Conservation (phyloP, 2,329 filamentous ascomycete genomes). For the Fusarium sp. region DNA sequence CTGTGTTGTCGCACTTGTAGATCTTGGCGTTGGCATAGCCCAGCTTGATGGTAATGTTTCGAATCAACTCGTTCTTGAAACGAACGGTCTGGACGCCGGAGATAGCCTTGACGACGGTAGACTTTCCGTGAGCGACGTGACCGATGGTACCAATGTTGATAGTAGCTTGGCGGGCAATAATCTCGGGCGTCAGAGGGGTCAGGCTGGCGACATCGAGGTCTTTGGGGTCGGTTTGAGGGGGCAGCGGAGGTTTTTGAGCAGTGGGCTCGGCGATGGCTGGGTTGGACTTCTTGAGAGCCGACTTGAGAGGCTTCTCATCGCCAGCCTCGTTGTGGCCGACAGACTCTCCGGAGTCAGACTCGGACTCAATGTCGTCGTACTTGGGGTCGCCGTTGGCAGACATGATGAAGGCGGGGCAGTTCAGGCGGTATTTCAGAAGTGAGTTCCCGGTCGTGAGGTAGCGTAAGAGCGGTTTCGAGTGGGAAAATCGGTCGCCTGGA, state of each 20-base stretch:
- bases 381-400: conserved; percentile 71
- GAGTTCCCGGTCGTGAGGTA: conserved; percentile 40
- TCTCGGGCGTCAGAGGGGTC: conserved; percentile 91
- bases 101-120: conserved; percentile 98
- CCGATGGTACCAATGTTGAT: conserved; percentile 99
- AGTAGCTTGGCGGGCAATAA: conserved; percentile 96
- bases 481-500: conserved; percentile 26
- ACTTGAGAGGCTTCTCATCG: conserved; percentile 81
- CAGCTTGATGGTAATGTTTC: conserved; percentile 99
- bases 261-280: conserved; percentile 69
- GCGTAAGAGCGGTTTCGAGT: conserved; percentile 26
- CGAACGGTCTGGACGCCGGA: conserved; percentile 98
- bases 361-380: conserved; percentile 80
- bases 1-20: conserved; percentile 95
- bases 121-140: conserved; percentile 98
- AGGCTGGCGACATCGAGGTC: conserved; percentile 86
- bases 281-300: conserved; percentile 82
- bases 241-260: conserved; percentile 67
- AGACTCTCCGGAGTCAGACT: conserved; percentile 76
- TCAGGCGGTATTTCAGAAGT: conserved; percentile 38
- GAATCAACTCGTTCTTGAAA: conserved; percentile 99
- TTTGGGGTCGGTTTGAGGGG: conserved; percentile 93
- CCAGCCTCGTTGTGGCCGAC: conserved; percentile 69
- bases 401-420: conserved; percentile 60
- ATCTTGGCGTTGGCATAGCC: conserved; percentile 99